These are phyloP conservation scores for Calycina herbarum DNA, from an alignment of 2,329 filamentous ascomycete genomes.

Conservation along the genomic window DNA sequence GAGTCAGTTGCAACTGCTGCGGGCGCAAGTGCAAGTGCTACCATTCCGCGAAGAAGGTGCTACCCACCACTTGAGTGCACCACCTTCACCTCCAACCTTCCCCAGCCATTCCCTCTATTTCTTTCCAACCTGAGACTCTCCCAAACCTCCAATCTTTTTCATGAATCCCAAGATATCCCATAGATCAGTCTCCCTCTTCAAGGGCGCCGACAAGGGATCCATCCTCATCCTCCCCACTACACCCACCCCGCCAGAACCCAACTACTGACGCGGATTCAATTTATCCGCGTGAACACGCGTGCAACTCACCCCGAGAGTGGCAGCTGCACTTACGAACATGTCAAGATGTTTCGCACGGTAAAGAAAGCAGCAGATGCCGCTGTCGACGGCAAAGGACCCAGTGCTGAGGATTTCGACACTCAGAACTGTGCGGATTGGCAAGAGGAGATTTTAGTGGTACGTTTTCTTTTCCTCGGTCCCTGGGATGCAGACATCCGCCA, in stretches of 20 bases:
- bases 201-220: background rate
- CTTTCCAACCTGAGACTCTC: background rate
- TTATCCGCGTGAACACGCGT: conserved; percentile 4
- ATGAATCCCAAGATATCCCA: background rate
- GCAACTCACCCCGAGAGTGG: background rate
- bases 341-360: conserved; percentile 5
- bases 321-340: background rate
- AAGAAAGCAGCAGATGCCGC: conserved; percentile 13
- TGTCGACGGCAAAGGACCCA: conserved; percentile 13
- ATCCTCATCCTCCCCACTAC: background rate
- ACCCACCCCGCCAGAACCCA: background rate
- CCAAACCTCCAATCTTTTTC: background rate
- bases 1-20: background rate
- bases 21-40: background rate
- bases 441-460: conserved; percentile 23
- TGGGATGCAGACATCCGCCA: background rate
- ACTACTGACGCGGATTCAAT: background rate
- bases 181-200: background rate
- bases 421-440: conserved; percentile 21
- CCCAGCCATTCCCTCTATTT: background rate
- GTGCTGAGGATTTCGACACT: conserved; percentile 21
- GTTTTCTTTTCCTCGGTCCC: background rate
- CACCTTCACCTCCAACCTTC: background rate
- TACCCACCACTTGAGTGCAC: background rate
- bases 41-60: background rate